phyloP scores from a whole-genome alignment of 2,329 filamentous ascomycete species.

The Endothia cerciana region DNA sequence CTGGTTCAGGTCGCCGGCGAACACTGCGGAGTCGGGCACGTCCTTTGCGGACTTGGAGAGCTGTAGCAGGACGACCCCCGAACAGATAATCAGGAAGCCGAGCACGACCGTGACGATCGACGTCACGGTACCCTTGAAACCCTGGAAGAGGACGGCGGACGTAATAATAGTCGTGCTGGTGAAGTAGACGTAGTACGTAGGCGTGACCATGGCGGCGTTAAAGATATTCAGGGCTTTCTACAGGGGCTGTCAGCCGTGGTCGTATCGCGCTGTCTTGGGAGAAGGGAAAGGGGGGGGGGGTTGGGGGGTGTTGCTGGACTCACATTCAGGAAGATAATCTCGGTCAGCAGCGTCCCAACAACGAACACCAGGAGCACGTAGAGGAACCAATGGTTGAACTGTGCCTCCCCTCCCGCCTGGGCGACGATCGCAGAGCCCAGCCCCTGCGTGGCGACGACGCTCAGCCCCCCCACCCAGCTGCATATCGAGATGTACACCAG shows the following conservation, averaged over 20 bases:
- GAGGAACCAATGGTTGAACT: conserved; percentile 98
- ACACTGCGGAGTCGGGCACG: conserved; percentile 89
- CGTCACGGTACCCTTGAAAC: conserved; percentile 83
- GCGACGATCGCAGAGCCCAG: conserved; percentile 89
- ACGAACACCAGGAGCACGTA: conserved; percentile 93
- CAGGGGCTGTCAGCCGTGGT: conserved; percentile 17
- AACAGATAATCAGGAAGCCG: conserved; percentile 92
- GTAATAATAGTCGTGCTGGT: conserved; percentile 94
- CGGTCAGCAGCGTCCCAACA: conserved; percentile 82
- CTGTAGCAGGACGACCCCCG: conserved; percentile 88
- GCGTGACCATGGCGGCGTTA: conserved; percentile 95
- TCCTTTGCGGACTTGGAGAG: conserved; percentile 99
- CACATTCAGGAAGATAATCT: conserved; percentile 95
- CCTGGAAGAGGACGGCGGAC: conserved; percentile 87
- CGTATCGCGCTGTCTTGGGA: too few relatives aligned
- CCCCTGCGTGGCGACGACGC: conserved; percentile 93
- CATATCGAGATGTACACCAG: conserved; percentile 96
- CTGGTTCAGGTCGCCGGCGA: conserved; percentile 91
- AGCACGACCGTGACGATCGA: conserved; percentile 88
- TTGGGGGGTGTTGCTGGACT: too few relatives aligned
- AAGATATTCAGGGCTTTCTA: conserved; percentile 98
- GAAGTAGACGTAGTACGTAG: conserved; percentile 98
- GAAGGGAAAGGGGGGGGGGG: too few relatives aligned
- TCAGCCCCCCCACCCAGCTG: conserved; percentile 90
- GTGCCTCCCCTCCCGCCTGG: conserved; percentile 76